Conservation (phyloP, 2,329 filamentous ascomycete genomes). For the Nigrospora osmanthi region DNA sequence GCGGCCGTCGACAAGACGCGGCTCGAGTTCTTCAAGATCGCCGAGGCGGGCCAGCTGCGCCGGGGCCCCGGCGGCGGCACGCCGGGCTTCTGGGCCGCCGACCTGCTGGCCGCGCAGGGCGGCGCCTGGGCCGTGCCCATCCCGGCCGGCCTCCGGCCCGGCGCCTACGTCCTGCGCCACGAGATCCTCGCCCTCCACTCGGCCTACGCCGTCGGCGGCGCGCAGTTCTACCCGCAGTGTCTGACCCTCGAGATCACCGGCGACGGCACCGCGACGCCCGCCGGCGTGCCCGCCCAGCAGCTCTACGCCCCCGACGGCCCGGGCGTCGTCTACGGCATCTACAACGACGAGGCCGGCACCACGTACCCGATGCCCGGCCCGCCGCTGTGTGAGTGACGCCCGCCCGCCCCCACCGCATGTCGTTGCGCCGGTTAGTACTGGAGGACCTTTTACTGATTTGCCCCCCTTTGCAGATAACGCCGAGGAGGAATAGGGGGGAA, state of each 20-base stretch:
- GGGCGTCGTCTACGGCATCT: conserved; percentile 1
- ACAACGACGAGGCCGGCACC: conserved; percentile 4
- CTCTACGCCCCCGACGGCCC: not conserved
- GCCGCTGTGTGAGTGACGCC: not conserved
- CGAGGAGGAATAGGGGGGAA: no score
- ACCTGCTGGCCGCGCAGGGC: conserved; percentile 7
- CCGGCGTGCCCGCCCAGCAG: conserved; percentile 3
- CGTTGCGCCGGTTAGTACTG: no score
- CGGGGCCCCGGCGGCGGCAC: conserved; percentile 16
- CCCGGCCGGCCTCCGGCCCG: conserved; percentile 32
- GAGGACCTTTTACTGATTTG: no score
- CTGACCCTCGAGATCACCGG: conserved; percentile 27
- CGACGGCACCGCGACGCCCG: conserved; percentile 16
- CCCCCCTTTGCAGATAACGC: no score
- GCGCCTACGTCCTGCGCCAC: conserved; percentile 43
- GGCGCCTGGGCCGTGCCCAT: conserved; percentile 34
- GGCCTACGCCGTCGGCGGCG: conserved; percentile 26
- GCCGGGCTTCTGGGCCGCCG: conserved; percentile 26
- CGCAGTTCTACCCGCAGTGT: conserved; percentile 33
- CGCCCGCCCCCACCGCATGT: no score
- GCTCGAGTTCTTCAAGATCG: conserved; percentile 30
- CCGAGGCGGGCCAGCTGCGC: conserved; percentile 26
- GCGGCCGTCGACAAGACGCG: conserved; percentile 19
- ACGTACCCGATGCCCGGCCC: conserved; percentile 2
- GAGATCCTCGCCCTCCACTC: conserved; percentile 45